Evolutionary conservation across 2,329 filamentous ascomycete species (phyloP), one percentile per base, ranked within the genome.

Genomic region (Parastagonospora avenae): DNA sequence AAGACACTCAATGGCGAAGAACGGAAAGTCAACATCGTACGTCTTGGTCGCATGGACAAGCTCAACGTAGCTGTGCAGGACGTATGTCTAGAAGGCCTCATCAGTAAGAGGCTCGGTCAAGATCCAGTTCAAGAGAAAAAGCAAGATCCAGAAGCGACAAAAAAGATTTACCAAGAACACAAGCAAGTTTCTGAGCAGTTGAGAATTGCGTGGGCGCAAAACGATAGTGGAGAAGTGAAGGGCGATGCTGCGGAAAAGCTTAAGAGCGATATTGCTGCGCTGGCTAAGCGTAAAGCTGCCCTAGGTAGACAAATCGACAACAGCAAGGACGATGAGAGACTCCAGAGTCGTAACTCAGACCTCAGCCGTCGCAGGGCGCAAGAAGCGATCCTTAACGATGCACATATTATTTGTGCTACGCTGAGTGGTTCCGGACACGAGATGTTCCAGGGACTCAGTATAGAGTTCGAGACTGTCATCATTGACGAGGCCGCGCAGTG

Each of bases 401-500:
- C 94, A 2, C 91, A 99, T 74, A 89, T 99, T 44, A 85, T 99
- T 28, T 99, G 94, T 74, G 90, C 93, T 36, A 99, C 94, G 0
- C 85, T 99, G 42, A 97, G 92, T 72, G 94, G 93, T 65, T 93
- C 89, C 73, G 94, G 94, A 3, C 95, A 99, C 67, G 94, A 99
- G 61, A 96, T 97, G 86, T 96, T 99, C 77, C 91, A 93, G 74
- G 89, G 88, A 63, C 77, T 99, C 48, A 92, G 90, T 64, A 91
- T 99, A 44, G 94, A 99, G 73, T 99, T 99, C 62, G 94, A 99
- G 75, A 97, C 94, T 0, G 94, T 99, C 59, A 90, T 99, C 62
- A 97, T 99, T 57, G 94, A 99, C 66, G 94, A 99, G 77, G 94
- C 94, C 3, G 94, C 94, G 12, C 94, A 99, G 80, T 99, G 93